Percentiles rank a stretch among this genome's conserved stretches.
phyloP scores from a whole-genome alignment of 768 basidiomycete genomes.

The Lyophyllum atratum region DNA sequence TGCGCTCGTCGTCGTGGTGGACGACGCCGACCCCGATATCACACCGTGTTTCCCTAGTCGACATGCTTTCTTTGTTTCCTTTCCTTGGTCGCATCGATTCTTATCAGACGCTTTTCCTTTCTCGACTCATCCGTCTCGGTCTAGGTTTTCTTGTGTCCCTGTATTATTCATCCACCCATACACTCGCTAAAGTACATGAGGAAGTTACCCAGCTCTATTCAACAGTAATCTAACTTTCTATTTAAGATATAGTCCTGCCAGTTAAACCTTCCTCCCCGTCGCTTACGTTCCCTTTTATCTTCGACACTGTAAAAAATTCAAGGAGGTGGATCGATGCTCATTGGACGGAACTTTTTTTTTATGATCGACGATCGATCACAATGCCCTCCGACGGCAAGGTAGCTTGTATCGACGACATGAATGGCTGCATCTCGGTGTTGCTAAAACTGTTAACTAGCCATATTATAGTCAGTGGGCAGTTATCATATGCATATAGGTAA shows the following conservation, averaged over 20 bases:
- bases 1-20: constrained; percentile 17
- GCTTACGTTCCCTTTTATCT: background rate
- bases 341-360: background rate
- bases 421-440: background rate
- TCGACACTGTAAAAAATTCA: background rate
- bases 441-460: background rate
- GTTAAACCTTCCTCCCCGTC: background rate
- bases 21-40: constrained; percentile 5
- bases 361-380: background rate
- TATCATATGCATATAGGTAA: too few species aligned
- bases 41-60: constrained; percentile 9
- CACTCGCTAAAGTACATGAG: constrained; percentile 4
- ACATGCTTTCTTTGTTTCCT: constrained; percentile 13
- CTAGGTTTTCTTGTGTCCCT: constrained; percentile 11
- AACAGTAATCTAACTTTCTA: constrained; percentile 8
- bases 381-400: background rate
- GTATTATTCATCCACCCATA: constrained; percentile 1
- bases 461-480: too few species aligned
- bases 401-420: background rate
- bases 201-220: constrained; percentile 2
- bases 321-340: background rate
- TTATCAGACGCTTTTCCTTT: background rate
- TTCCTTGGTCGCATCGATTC: constrained; percentile 1
- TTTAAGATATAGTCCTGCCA: background rate
- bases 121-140: background rate